Base-by-base conservation (phyloP, 139 green algal species). In the Eudorina sp. region DNA sequence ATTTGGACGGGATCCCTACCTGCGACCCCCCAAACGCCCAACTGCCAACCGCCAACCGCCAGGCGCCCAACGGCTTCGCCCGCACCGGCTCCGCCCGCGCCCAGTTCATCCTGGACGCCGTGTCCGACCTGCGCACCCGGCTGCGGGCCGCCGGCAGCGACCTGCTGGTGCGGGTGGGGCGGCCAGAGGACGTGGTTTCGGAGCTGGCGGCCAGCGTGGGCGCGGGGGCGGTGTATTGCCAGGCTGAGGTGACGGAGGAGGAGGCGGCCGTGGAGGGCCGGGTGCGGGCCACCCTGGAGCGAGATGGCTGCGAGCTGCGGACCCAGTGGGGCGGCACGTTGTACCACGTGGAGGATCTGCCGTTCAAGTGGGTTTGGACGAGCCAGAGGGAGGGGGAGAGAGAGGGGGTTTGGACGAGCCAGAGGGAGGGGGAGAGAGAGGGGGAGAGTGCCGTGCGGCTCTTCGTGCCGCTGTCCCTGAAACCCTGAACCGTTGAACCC, bases 191-290 rank as follows among this genome's bases (percentile, higher is more conserved):
- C 58, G 93, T 94, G 76, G 80, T 95, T 69, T 66, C 89, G 60
- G 53, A 60, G 68, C 81, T 94, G 48, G 86, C 88, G 21, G 53
- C 31, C 3, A 13, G 51, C 38, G 66, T 93, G 55, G 94, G 94
- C 16, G 94, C 94, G 68, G 82, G 85, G 1, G 66, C 80, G 0
- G 92, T 98, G 53, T 97, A 94, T 84, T 95, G 91, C 78, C 95
- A 98, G 73, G 68, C 82, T 11, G 96, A 98, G 89, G 96, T 95
- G 29, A 97, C 96, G 4, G 88, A 76, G 29, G 95, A 97, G 84
- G 95, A 98, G 68, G 70, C 76, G 72, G 68, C 84, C 83, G 75
- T 88, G 70, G 95, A 98, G 88, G 64, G 38, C 3, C 68, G 55
- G 11, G 93, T 98, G 60, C 83, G 68, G 40, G 55, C 75, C 2